These are phyloP conservation scores for Candolleomyces aberdarensis DNA, from an alignment of 768 basidiomycete genomes.

Conservation along the genomic window DNA sequence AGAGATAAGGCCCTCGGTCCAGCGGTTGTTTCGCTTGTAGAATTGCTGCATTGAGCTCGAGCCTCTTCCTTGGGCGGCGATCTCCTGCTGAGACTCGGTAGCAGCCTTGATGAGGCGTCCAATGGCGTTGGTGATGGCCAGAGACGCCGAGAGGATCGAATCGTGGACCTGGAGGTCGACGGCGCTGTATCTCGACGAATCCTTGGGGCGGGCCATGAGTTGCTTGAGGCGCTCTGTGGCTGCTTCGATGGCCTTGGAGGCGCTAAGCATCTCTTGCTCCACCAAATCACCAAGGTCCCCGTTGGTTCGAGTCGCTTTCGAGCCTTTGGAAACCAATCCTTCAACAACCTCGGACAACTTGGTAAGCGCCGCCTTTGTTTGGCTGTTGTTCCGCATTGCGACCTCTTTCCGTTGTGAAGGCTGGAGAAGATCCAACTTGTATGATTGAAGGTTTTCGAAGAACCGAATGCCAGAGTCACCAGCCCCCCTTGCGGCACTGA, in stretches of 20 bases:
- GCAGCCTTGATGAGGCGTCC: constrained; percentile 93
- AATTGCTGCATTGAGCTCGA: constrained; percentile 92
- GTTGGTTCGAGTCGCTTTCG: constrained; percentile 71
- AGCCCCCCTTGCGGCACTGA: constrained; percentile 76
- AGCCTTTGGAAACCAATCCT: constrained; percentile 77
- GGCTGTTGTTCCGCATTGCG: constrained; percentile 85
- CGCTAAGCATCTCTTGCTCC: constrained; percentile 92
- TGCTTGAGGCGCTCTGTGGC: constrained; percentile 89
- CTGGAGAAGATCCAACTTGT: constrained; percentile 82
- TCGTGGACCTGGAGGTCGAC: constrained; percentile 97
- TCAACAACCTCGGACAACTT: constrained; percentile 90
- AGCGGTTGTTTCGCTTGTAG: constrained; percentile 99
- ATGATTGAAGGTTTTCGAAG: constrained; percentile 95
- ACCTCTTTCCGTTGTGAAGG: constrained; percentile 77
- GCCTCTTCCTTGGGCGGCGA: constrained; percentile 92
- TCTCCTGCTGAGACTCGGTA: constrained; percentile 97
- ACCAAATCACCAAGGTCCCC: constrained; percentile 96
- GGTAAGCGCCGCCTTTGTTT: constrained; percentile 75
- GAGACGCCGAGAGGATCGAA: constrained; percentile 88
- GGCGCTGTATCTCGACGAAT: constrained; percentile 82
- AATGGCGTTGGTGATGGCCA: constrained; percentile 96
- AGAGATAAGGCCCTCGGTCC: constrained; percentile 98
- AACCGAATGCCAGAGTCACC: constrained; percentile 89
- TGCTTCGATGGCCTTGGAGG: constrained; percentile 88
- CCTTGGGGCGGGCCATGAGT: constrained; percentile 88